These are phyloP conservation scores for Bauhinia variegata DNA, from an alignment of 306 rosid genomes.

Conservation along the genomic window DNA sequence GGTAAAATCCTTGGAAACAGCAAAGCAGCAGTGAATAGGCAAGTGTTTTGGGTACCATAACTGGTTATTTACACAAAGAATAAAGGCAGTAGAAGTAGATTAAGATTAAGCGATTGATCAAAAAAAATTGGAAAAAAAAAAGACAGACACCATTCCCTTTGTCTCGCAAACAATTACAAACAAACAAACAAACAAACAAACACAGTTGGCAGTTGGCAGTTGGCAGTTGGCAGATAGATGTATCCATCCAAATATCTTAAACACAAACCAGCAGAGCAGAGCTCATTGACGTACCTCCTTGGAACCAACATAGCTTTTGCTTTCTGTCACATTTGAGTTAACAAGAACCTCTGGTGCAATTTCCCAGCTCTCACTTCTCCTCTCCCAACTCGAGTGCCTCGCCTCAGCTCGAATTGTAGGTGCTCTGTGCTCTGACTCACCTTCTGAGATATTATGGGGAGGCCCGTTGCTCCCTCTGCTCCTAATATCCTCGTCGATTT, in stretches of 20 bases:
- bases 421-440: constrained; percentile 76
- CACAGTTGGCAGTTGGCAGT: too few species aligned
- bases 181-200: too few species aligned
- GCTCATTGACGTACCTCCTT: constrained; percentile 61
- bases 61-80: constrained; percentile 63
- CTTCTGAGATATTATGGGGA: constrained; percentile 60
- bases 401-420: constrained; percentile 72
- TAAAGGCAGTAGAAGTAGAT: constrained; percentile 50
- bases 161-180: constrained; percentile 57
- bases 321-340: constrained; percentile 66
- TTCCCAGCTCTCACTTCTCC: constrained; percentile 83
- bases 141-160: constrained; percentile 47
- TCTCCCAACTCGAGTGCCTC: constrained; percentile 83
- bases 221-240: too few species aligned
- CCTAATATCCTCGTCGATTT: constrained; percentile 68
- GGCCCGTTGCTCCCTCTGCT: constrained; percentile 75
- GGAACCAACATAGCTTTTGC: constrained; percentile 61
- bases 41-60: constrained; percentile 34
- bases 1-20: not conserved
- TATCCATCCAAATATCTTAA: constrained; percentile 42
- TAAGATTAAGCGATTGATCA: too few species aligned
- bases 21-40: constrained; percentile 6
- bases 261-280: constrained; percentile 29
- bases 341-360: constrained; percentile 67
- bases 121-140: constrained; percentile 19